Conservation (phyloP, 1,284 basidiomycete genomes). For the Paramarasmius palmivorus region DNA sequence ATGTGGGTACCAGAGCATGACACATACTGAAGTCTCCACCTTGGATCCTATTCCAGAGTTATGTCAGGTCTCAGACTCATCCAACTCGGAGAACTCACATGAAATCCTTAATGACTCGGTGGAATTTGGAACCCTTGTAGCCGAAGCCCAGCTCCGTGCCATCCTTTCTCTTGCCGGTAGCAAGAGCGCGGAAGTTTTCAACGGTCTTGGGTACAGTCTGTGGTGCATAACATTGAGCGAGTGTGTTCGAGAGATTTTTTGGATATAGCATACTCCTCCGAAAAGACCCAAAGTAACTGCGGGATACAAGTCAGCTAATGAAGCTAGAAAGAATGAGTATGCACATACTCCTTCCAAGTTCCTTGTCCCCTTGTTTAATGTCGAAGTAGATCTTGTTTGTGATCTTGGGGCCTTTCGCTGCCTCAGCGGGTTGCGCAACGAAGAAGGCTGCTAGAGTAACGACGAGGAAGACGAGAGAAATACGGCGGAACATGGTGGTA, state of each 20-base stretch:
- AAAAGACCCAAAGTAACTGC: slow-evolving; percentile 84
- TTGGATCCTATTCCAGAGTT: slow-evolving; percentile 72
- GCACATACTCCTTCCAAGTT: slow-evolving; percentile 76
- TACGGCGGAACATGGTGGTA: slow-evolving; percentile 56
- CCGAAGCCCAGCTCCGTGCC: slow-evolving; percentile 73
- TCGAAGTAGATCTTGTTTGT: slow-evolving; percentile 95
- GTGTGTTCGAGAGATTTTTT: slow-evolving; percentile 1
- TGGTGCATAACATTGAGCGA: slow-evolving; percentile 14
- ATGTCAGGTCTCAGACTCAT: not conserved
- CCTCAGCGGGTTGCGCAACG: slow-evolving; percentile 67
- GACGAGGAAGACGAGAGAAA: slow-evolving; percentile 62
- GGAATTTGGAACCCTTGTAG: slow-evolving; percentile 97
- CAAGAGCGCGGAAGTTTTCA: slow-evolving; percentile 91
- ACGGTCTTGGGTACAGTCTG: slow-evolving; percentile 96
- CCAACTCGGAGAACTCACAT: slow-evolving; percentile 62
- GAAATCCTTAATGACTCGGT: slow-evolving; percentile 97
- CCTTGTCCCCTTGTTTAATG: slow-evolving; percentile 84
- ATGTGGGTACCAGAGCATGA: not conserved
- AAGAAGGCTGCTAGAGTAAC: slow-evolving; percentile 70
- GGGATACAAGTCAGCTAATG: slow-evolving; percentile 3
- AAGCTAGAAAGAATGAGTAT: slow-evolving; percentile 1
- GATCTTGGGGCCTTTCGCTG: slow-evolving; percentile 81
- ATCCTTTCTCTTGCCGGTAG: slow-evolving; percentile 80
- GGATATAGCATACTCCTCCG: slow-evolving; percentile 72
- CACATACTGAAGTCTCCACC: slow-evolving; percentile 86